Conservation (phyloP, 345 rosid genomes). For the Syzygium oleosum region DNA sequence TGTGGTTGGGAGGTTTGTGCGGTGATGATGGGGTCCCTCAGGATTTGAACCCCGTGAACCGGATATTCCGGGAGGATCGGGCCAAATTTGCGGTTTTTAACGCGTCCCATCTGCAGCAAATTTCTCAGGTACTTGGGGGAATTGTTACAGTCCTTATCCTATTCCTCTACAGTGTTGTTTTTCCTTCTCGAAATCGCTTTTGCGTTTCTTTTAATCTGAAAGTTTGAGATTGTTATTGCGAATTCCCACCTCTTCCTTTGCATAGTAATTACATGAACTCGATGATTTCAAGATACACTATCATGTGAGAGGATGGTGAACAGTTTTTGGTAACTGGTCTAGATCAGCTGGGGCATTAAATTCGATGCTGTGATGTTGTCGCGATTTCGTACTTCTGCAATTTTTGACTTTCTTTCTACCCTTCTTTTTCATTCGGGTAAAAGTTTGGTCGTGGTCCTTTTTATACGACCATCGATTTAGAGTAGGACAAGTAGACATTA, state of each 20-base stretch:
- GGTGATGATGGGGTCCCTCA: neutral
- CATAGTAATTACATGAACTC: neutral
- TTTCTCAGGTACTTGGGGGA: neutral
- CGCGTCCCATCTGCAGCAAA: neutral
- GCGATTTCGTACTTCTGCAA: neutral
- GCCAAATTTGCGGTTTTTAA: neutral
- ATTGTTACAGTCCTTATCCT: neutral
- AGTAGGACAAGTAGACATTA: neutral
- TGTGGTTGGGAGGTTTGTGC: neutral
- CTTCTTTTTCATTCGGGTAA: neutral
- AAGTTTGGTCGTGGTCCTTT: neutral
- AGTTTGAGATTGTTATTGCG: neutral
- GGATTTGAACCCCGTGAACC: neutral
- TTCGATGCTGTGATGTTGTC: neutral
- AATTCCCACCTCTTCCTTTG: neutral
- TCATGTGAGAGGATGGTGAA: neutral
- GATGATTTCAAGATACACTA: neutral
- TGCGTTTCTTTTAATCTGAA: neutral
- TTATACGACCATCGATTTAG: neutral
- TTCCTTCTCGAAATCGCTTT: neutral
- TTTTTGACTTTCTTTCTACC: neutral
- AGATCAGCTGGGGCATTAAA: neutral
- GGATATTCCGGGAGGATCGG: neutral
- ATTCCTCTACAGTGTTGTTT: neutral
- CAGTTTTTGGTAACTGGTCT: neutral